Evolutionary conservation across 805 yeast species (phyloP), one percentile per base, ranked within the genome.

Genomic region (Saccharomycopsis microspora): DNA sequence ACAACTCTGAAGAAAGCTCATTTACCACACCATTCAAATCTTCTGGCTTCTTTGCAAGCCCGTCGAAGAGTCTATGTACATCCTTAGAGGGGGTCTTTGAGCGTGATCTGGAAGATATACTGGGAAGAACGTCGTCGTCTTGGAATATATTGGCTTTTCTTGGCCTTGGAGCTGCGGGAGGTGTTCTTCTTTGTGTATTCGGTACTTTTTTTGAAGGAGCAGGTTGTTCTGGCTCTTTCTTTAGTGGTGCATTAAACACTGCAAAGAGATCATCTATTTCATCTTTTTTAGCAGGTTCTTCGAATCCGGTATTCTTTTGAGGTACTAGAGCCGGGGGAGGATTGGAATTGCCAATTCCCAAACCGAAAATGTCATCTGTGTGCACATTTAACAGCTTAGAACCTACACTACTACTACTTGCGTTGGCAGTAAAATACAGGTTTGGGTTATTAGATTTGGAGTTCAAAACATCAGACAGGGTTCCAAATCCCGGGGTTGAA

Each of bases 201-300:
- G 37, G 11, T 34, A 34, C 11, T 32, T 40, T 11, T 19, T 7
- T 40, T 7, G 32, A 3, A 40, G 29, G 29, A 5, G 6, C 32
- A 19, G 19, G 29, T 11, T 40, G 6, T 7, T 40, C 32, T 40
- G 5, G 43, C 7, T 38, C 29, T 19, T 19, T 38, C 41, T 8
- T 38, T 10, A 38, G 53, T 32, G 56, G 47, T 32, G 49, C 49
- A 47, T 63, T 62, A 43, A 63, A 62, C 3, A 61, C 64, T 1
- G 66, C 58, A 45, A 63, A 62, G 8, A 63, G 55, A 38, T 59
- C 62, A 41, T 62, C 66, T 10, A 63, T 28, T 19, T 19, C 19
- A 19, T 19, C 19, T 19, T 19, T 19, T 19, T 19, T 19, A 19
- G 19, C 19, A 19, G 5, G 32, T 31, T 46, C 6, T 7, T 10